Evolutionary conservation across 768 basidiomycete species (phyloP).

Genomic region (Pleurotus eryngii): DNA sequence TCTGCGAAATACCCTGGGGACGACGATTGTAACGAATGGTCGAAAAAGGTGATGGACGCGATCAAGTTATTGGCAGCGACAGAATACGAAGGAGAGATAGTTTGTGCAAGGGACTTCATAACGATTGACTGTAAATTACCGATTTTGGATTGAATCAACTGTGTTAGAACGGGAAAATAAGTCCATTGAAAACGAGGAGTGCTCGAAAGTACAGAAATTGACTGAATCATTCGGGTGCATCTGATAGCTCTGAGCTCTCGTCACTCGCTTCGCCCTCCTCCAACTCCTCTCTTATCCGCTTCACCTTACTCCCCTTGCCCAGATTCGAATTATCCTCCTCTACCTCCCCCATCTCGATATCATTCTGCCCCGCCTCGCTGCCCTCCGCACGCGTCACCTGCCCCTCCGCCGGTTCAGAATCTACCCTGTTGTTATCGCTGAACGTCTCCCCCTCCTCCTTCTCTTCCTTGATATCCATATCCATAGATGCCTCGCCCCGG

Average conservation of each 20-base stretch:
- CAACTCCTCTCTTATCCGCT: conserved; percentile 57
- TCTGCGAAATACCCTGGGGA: conserved; percentile 76
- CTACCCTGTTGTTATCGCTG: conserved; percentile 12
- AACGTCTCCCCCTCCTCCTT: conserved; percentile 33
- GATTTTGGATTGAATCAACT: conserved; percentile 15
- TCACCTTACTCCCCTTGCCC: conserved; percentile 45
- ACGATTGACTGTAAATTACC: conserved; percentile 52
- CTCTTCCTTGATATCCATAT: conserved; percentile 35
- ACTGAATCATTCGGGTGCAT: conserved; percentile 59
- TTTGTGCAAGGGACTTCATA: conserved; percentile 77
- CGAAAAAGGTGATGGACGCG: conserved; percentile 57
- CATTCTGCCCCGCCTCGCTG: conserved; percentile 38
- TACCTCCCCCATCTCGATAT: conserved; percentile 92
- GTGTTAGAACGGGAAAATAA: not conserved
- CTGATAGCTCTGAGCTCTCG: conserved; percentile 72
- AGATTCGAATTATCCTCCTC: conserved; percentile 61
- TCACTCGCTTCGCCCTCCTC: conserved; percentile 89
- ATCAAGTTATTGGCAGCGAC: conserved; percentile 55
- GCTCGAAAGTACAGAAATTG: conserved; percentile 10
- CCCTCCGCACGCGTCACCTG: conserved; percentile 10
- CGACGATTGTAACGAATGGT: conserved; percentile 45
- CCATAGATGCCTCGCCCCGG: conserved; percentile 14
- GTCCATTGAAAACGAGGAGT: conserved; percentile 11
- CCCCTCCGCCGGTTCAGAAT: not conserved
- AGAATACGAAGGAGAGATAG: conserved; percentile 53